Conservation (phyloP, 768 basidiomycete genomes). For the Chalciporus chontae region DNA sequence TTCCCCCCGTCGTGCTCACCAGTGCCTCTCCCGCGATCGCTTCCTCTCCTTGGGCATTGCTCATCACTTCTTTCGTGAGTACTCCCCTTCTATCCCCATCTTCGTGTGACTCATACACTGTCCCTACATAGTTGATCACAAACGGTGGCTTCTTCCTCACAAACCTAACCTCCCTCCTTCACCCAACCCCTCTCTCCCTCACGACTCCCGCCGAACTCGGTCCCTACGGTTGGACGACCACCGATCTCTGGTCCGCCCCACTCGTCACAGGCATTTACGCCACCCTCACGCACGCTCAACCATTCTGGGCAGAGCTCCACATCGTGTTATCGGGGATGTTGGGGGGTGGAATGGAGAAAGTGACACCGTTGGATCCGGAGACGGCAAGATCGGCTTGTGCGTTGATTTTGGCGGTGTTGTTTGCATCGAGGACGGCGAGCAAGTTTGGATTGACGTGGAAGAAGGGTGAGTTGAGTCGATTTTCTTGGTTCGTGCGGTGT, state of each 20-base stretch:
- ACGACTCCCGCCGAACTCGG: conserved; percentile 77
- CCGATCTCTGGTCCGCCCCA: conserved; percentile 85
- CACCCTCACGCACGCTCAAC: conserved; percentile 81
- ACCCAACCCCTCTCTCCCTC: conserved; percentile 64
- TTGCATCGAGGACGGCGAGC: conserved; percentile 60
- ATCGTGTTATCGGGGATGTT: conserved; percentile 43
- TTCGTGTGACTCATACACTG: not conserved
- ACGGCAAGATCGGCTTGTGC: conserved; percentile 72
- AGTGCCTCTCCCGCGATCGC: conserved; percentile 50
- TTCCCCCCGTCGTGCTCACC: conserved; percentile 62
- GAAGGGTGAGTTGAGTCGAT: conserved; percentile 11
- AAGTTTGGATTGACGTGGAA: conserved; percentile 44
- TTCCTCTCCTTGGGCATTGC: conserved; percentile 71
- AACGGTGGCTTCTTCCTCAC: conserved; percentile 82
- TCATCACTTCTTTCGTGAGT: conserved; percentile 69
- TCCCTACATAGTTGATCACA: conserved; percentile 50
- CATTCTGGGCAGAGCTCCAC: conserved; percentile 71
- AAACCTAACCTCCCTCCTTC: conserved; percentile 71
- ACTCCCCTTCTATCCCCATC: not conserved
- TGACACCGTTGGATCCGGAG: conserved; percentile 56
- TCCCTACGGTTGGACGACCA: conserved; percentile 81
- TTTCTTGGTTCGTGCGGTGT: not conserved
- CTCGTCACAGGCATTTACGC: conserved; percentile 75
- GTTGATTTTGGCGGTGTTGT: conserved; percentile 56
- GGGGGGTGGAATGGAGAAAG: conserved; percentile 27